phyloP scores from a whole-genome alignment of 2,329 filamentous ascomycete species.

The Fonsecaea pedrosoi region DNA sequence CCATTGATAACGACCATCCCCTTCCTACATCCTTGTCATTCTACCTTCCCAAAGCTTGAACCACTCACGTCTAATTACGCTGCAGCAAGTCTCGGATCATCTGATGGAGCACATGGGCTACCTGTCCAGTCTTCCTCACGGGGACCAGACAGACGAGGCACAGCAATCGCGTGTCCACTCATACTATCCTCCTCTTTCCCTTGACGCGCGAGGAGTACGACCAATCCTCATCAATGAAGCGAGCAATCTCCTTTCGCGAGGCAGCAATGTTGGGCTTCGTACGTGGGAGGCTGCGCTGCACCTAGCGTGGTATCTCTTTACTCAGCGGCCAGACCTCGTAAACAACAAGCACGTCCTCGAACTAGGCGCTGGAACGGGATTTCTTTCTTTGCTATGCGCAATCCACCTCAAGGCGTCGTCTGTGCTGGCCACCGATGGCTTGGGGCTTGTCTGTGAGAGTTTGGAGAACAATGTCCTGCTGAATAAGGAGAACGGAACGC shows the following conservation, averaged over 20 bases:
- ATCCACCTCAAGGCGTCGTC: conserved; percentile 62
- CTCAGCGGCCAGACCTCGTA: conserved; percentile 54
- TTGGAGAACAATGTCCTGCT: conserved; percentile 48
- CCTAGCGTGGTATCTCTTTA: conserved; percentile 65
- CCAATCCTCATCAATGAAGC: conserved; percentile 39
- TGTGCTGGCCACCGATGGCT: conserved; percentile 69
- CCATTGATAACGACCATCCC: neutral
- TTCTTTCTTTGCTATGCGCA: conserved; percentile 68
- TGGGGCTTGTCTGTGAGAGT: conserved; percentile 52
- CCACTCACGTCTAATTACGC: conserved; percentile 26
- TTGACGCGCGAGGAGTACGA: conserved; percentile 26
- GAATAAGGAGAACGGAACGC: conserved; percentile 41
- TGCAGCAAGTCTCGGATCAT: conserved; percentile 81
- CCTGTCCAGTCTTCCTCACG: conserved; percentile 68
- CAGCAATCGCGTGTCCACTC: conserved; percentile 57
- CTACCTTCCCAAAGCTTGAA: conserved; percentile 8
- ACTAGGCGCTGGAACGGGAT: conserved; percentile 71
- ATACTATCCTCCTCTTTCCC: conserved; percentile 34
- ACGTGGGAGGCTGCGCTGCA: conserved; percentile 75
- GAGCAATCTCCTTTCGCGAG: conserved; percentile 37
- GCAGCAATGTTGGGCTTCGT: conserved; percentile 68
- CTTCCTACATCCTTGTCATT: neutral
- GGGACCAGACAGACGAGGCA: conserved; percentile 68
- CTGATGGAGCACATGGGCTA: conserved; percentile 73
- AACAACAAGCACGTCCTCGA: conserved; percentile 65